Base-by-base conservation (phyloP, 108 stramenopile genomes). In the Pseudonitzschia multistriata region DNA sequence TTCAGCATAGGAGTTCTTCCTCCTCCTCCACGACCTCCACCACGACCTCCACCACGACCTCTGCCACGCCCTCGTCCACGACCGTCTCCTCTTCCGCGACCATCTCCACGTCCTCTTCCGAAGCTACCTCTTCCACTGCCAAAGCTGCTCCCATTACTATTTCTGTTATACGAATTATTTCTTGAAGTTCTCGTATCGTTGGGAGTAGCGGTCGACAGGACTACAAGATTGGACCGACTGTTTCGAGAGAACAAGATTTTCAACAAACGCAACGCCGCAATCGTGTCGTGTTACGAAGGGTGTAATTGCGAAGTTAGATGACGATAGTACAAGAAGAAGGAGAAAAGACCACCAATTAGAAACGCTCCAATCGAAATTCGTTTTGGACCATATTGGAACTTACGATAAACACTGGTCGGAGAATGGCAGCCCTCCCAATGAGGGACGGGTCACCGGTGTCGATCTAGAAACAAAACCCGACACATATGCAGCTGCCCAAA, bases 1-100 rank as follows among this genome's bases (percentile, higher is more conserved):
- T 87, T 88, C 62, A 92, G 61, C 31, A 77, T 67, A 10, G 91
- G 83, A 31, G 76, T 78, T 54, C 81, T 74, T 49, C 71, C 75
- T 28, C 81, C 83, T 14, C 77, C 37, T 37, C 37, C 37, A 8
- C 37, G 37, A 37, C 37, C 29, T 11, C 28, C 45, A n/a, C 8
- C 6, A 8, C 55, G 14, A 57, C 30, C 14, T 57, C 55, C 31
- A 7, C 55, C 27, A 0, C 55, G 7, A 29, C 31, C 55, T 25
- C 55, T 25, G 31, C 55, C 55, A 39, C 71, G 53, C 67, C 79
- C 76, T 50, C 40, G 25, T 5, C 62, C 62, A 35, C 24, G 21
- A n/a, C 62, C 25, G 5, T 34, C 5, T 3, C 62, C 40, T 34
- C 36, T 62, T 28, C 48, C 48, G 19, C 27, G 29, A 5, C 64